Evolutionary conservation across 768 basidiomycete species (phyloP), one percentile per base, ranked within the genome.

Genomic region (Leccinum pellstonianum): DNA sequence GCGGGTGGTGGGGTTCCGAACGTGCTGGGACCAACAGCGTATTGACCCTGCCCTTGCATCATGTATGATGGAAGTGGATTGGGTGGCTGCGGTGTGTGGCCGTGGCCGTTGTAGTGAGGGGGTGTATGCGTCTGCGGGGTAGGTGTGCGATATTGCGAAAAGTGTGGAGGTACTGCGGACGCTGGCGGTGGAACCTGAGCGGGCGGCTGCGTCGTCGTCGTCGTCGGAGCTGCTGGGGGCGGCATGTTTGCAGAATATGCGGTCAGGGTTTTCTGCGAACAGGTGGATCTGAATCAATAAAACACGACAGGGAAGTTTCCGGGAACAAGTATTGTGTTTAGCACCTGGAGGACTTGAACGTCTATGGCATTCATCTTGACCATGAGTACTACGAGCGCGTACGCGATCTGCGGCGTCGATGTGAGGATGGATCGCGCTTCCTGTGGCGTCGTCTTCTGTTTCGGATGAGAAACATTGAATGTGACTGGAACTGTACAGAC

Each of bases 381-480:
- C 88, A 91, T 90, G 38, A 91, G 81, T 0, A 81, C 81, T 59
- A 92, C 88, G 0, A 92, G 76, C 2, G 87, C 88, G 71, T 90
- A 91, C 0, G 89, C 85, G 57, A 92, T 90, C 55, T 86, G 85
- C 0, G 90, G 90, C 61, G 89, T 88, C 15, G 80, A 78, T 63
- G 87, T 87, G 47, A 92, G 77, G 65, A 92, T 88, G 33, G 79
- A 77, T 19, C 82, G 79, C 2, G 88, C 89, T 29, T 88, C 85
- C 25, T 81, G 81, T 31, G 88, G 86, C 0, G 87, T 86, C 1
- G 90, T 87, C 84, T 88, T 88, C 88, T 91, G 66, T 43, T n/a
- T 23, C 15, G 3, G 6, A 15, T 25, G 41, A 33, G 58, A 31
- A 11, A 21, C 12, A 21, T 59, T 47, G 48, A 64, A 54, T 54